phyloP scores from a whole-genome alignment of 2,329 filamentous ascomycete genomes.

The Diaporthe aspalathi region DNA sequence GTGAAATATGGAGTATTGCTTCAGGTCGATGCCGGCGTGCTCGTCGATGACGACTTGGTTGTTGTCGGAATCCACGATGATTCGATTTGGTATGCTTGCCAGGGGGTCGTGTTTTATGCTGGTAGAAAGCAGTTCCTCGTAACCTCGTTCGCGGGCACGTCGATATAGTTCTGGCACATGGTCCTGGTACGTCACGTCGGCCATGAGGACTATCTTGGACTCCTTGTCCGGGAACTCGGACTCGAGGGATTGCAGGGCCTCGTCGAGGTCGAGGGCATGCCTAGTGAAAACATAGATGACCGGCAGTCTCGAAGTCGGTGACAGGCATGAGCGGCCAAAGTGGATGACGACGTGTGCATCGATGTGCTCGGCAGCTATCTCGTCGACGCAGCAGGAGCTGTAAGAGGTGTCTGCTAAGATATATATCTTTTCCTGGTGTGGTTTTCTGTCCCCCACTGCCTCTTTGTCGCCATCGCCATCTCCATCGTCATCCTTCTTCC shows the following conservation, averaged over 20 bases:
- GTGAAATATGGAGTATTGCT: constrained; percentile 83
- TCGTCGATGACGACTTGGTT: constrained; percentile 53
- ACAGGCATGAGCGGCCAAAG: constrained; percentile 92
- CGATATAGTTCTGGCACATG: constrained; percentile 73
- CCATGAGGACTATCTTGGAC: constrained; percentile 81
- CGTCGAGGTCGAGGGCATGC: constrained; percentile 72
- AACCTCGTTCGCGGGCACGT: constrained; percentile 71
- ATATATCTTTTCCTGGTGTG: constrained; percentile 65
- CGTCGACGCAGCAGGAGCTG: constrained; percentile 96
- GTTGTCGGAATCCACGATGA: constrained; percentile 54
- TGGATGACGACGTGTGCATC: constrained; percentile 92
- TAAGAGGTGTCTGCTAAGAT: constrained; percentile 97
- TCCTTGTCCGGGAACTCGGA: constrained; percentile 73
- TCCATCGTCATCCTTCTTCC: neutral
- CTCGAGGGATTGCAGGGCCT: constrained; percentile 70
- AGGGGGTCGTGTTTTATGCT: constrained; percentile 81
- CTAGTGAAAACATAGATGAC: constrained; percentile 92
- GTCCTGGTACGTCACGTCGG: constrained; percentile 86
- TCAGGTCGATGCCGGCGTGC: constrained; percentile 60
- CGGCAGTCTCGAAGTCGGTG: constrained; percentile 86
- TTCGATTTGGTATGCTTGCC: constrained; percentile 86
- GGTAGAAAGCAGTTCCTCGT: constrained; percentile 75
- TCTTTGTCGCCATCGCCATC: neutral
- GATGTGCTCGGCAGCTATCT: constrained; percentile 94
- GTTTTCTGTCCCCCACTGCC: neutral